Percentiles rank a stretch among this genome's conserved stretches.
Evolutionary conservation across 345 rosid genomes (phyloP).

Genomic region (Brassica carinata): DNA sequence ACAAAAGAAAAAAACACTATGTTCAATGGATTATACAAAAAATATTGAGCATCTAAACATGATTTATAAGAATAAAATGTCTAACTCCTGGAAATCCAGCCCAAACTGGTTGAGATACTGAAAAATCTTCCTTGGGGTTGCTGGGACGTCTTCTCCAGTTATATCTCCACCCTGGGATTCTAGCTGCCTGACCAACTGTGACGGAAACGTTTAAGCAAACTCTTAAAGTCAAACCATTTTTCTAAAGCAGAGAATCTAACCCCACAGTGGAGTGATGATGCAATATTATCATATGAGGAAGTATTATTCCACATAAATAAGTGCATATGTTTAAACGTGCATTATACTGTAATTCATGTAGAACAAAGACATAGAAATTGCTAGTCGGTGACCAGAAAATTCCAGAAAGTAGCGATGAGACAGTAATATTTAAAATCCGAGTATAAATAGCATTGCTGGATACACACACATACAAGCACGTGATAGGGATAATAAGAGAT

Average conservation of each 20-base stretch:
- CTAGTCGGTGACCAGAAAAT: not conserved
- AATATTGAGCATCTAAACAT: not conserved
- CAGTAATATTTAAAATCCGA: not conserved
- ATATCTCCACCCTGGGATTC: slow-evolving; percentile 67
- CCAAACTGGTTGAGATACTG: slow-evolving; percentile 78
- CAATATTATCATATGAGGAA: not conserved
- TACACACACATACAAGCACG: slow-evolving; percentile 15
- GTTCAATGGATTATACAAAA: slow-evolving; percentile 11
- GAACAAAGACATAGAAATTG: not conserved
- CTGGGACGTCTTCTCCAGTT: slow-evolving; percentile 61
- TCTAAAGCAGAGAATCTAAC: slow-evolving; percentile 12
- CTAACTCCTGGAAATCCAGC: not conserved
- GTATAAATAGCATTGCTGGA: slow-evolving; percentile 1
- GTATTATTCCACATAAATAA: not conserved
- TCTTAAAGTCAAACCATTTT: slow-evolving; percentile 12
- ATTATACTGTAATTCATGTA: slow-evolving; percentile 1
- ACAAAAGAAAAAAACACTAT: not conserved
- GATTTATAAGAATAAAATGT: not conserved
- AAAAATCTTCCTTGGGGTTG: slow-evolving; percentile 69
- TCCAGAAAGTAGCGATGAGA: not conserved
- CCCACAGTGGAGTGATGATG: not conserved
- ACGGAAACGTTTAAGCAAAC: slow-evolving; percentile 25
- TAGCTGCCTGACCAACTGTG: slow-evolving; percentile 75
- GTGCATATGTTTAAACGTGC: not conserved
- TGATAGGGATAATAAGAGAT: slow-evolving; percentile 19